Evolutionary conservation across 2,329 filamentous ascomycete species (phyloP), one percentile per base, ranked within the genome.

Genomic region (Arthrobotrys iridis): DNA sequence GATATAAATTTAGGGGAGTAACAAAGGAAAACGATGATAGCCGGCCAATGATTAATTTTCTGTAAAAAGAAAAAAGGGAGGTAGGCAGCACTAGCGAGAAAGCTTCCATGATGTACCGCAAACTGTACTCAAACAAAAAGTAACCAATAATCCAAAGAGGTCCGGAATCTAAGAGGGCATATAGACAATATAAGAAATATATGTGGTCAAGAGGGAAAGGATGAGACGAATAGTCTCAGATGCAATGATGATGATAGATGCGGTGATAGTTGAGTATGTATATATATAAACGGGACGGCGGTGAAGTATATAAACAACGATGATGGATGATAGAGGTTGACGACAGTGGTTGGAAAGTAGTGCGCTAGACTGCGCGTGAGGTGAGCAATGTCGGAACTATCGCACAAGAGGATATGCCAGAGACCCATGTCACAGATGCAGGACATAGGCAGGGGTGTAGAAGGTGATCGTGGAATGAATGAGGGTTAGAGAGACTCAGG

Each of bases 301-400:
- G 20, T 41, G 60, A 28, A 15, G 45, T 59, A 59, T 59, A 59
- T 43, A 59, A 41, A 45, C 50, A 37, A 37, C 30, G 33, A 50
- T 13, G 55, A 33, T 15, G 52, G 52, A 48, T 24, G 20, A 30
- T 62, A n/a, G 45, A 50, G 26, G 45, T 18, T 11, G 28, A 52
- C 11, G 15, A 46, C 10, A 57, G 40, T 46, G 57, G 37, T 62
- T 24, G 48, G 57, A 48, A 67, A 26, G 37, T 33, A 26, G 45
- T 64, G 70, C 71, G 71, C 71, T 68, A 41, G 50, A 46, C 58
- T 43, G 71, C 71, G 71, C 71, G 57, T 64, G 58, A 75, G 57
- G 71, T 64, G 35, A 41, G 58, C 22, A 64, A 57, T 37, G 62
- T 67, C 37, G 59, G 63, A 30, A 57, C 37, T 57, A 46, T 40